A percentile compares a stretch with the other conserved stretches of the same genome.
phyloP scores from a whole-genome alignment of 345 rosid genomes.

The Aquilaria malaccensis region DNA sequence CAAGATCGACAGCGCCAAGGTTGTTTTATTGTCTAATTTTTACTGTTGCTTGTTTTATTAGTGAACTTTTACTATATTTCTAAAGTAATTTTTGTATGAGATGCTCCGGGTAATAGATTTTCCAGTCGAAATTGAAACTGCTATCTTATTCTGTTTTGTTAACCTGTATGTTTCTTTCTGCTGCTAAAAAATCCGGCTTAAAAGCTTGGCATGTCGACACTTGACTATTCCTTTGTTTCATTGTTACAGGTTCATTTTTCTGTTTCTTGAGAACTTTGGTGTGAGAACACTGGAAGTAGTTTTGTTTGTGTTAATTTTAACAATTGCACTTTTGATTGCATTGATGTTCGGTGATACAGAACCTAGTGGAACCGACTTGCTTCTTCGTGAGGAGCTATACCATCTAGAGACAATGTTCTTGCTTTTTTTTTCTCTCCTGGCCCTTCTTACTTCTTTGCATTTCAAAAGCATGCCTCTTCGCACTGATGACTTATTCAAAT shows the following conservation, averaged over 20 bases:
- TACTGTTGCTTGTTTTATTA: neutral
- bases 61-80: neutral
- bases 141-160: neutral
- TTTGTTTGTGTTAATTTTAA: conserved; percentile 72
- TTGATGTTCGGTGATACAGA: conserved; percentile 94
- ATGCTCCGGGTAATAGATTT: too few relatives aligned
- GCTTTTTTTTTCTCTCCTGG: neutral
- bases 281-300: conserved; percentile 89
- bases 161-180: too few relatives aligned
- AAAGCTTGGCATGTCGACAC: neutral
- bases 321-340: conserved; percentile 78
- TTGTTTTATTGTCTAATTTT: neutral
- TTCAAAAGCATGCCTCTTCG: neutral
- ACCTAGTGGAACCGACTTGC: conserved; percentile 71
- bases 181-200: too few relatives aligned
- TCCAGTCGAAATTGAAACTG: too few relatives aligned
- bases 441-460: neutral
- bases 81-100: neutral
- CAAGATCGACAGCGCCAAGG: too few relatives aligned
- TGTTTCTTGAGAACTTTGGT: conserved; percentile 89
- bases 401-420: neutral
- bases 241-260: conserved; percentile 69
- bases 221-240: conserved; percentile 5
- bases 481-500: neutral
- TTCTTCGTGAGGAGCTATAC: conserved; percentile 43